Conservation (phyloP, 2,329 filamentous ascomycete species). For the Aspergillus sp. region DNA sequence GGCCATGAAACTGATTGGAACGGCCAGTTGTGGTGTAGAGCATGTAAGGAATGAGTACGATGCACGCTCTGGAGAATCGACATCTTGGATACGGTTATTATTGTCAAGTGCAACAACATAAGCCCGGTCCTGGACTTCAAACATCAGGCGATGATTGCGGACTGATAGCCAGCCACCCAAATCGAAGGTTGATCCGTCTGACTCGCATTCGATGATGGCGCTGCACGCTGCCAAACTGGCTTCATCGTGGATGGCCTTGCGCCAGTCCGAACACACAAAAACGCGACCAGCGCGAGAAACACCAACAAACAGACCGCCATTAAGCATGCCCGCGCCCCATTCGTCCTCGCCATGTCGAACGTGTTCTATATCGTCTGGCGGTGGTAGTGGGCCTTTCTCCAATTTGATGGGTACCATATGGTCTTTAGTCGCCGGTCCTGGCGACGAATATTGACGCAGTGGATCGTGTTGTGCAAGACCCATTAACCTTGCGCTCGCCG, state of each 20-base stretch:
- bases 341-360: slow-evolving; percentile 41
- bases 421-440: slow-evolving; percentile 23
- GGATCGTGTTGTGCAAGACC: slow-evolving; percentile 23
- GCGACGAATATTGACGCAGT: slow-evolving; percentile 17
- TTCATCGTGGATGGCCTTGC: slow-evolving; percentile 33
- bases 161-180: slow-evolving; percentile 50
- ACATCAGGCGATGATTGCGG: slow-evolving; percentile 43
- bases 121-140: slow-evolving; percentile 45
- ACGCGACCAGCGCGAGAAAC: slow-evolving; percentile 45
- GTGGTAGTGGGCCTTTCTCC: slow-evolving; percentile 25
- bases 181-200: slow-evolving; percentile 43
- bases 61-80: slow-evolving; percentile 19
- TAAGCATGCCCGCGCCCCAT: slow-evolving; percentile 50
- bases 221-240: slow-evolving; percentile 26
- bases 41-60: slow-evolving; percentile 37
- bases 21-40: slow-evolving; percentile 38
- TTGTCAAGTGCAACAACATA: slow-evolving; percentile 45
- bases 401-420: slow-evolving; percentile 29
- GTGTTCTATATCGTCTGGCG: slow-evolving; percentile 22
- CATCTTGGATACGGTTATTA: slow-evolving; percentile 27
- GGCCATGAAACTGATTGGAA: slow-evolving; percentile 50
- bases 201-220: slow-evolving; percentile 44
- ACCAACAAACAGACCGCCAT: slow-evolving; percentile 44
- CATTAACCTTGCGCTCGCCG: slow-evolving; percentile 19
- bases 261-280: slow-evolving; percentile 48